A percentile compares a stretch with the other conserved stretches of the same genome.
phyloP scores from a whole-genome alignment of 1,139 yeast genomes.

The Geotrichum histeridarum region DNA sequence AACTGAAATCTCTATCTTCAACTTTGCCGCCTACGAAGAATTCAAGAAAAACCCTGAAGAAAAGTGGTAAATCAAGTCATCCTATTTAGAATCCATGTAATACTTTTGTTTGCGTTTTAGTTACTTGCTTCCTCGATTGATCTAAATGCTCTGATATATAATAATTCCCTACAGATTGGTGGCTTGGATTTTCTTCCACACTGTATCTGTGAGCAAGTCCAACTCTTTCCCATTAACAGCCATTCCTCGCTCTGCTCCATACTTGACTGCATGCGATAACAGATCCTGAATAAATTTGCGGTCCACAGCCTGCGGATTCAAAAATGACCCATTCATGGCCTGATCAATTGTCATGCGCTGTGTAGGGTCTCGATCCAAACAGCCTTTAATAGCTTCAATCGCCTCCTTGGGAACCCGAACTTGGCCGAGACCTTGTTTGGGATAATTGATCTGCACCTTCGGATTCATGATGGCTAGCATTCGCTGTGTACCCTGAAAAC shows the following conservation, averaged over 20 bases:
- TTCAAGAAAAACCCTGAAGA: conserved; percentile 82
- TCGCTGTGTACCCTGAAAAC: conserved; percentile 71
- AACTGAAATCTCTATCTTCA: conserved; percentile 81
- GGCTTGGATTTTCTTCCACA: conserved; percentile 40
- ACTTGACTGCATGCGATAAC: conserved; percentile 69
- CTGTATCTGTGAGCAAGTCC: conserved; percentile 48
- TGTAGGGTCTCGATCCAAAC: conserved; percentile 67
- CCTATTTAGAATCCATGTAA: not conserved
- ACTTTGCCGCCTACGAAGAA: conserved; percentile 56
- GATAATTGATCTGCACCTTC: conserved; percentile 62
- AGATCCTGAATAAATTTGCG: conserved; percentile 62
- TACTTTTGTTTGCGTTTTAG: not conserved
- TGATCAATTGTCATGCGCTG: conserved; percentile 63
- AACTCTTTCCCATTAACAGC: conserved; percentile 42
- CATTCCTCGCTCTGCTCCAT: conserved; percentile 49
- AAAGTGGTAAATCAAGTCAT: conserved; percentile 53
- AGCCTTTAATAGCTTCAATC: conserved; percentile 65
- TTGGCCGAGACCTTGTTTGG: conserved; percentile 59
- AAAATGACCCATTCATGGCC: conserved; percentile 56
- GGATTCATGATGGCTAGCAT: conserved; percentile 85
- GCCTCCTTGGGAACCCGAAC: conserved; percentile 62
- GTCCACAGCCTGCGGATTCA: conserved; percentile 70
- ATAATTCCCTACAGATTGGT: conserved; percentile 4
- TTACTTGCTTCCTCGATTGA: not conserved
- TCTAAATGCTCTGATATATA: not conserved